Base-by-base conservation (phyloP, 805 yeast genomes). In the Starmera dryadoides region DNA sequence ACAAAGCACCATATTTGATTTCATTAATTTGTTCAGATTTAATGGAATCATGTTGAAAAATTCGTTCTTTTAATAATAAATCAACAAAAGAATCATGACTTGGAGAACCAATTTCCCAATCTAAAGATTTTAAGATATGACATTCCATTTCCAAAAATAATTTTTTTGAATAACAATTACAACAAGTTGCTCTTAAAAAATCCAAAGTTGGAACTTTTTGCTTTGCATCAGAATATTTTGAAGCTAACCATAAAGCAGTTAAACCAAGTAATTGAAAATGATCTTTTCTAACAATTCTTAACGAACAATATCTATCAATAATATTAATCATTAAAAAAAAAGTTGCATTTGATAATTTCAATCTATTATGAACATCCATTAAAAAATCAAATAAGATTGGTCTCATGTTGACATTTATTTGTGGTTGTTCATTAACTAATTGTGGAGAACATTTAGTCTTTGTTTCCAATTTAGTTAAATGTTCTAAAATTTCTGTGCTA, bases 221-320 rank as follows among this genome's bases (percentile, higher is more conserved):
- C 60, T 88, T 76, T 44, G 77, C 73, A 45, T 87, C 89, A 48
- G 75, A 71, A 42, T 76, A 71, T 57, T 89, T 89, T 29, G 94
- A 74, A 3, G 95, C 88, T 16, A 91, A 75, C 97, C 97, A 91
- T 38, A 89, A 62, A 22, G 95, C 80, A 2, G 94, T 81, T 47
- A 94, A 77, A 22, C 94, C 95, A 21, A 89, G 77, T 38, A 89
- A 68, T 62, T 88, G 97, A 55, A 83, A 81, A 55, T 87, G 94
- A 44, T 83, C 85, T 47, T 82, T 76, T 57, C 83, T 77, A 7
- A 87, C 87, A 19, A 86, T 75, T 47, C 95, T 72, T 48, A 77
- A 77, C 35, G 94, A 81, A 55, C 93, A 82, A 63, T 89, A 91
- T 42, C 96, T 74, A 58, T 89, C 96, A 42, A 89, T 73, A 44